Conservation (phyloP, 176 grass and related monocot species). For the Phragmites australis region DNA sequence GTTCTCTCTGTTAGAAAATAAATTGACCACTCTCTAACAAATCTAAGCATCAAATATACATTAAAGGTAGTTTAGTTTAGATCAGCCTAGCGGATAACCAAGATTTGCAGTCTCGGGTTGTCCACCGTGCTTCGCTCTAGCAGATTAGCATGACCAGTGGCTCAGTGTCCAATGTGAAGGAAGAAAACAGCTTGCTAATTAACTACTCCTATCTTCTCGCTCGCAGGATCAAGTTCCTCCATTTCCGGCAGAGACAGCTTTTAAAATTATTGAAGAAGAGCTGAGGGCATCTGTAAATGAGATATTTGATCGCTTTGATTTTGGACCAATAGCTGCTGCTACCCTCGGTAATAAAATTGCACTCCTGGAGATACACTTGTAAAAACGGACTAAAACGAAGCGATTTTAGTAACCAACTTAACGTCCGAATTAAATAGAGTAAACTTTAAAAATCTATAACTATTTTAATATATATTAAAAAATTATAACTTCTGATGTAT, state of each 20-base stretch:
- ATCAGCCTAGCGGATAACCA: background rate
- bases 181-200: slow-evolving; percentile 5
- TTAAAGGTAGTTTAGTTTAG: background rate
- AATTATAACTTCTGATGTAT: too few relatives aligned
- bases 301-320: slow-evolving; percentile 95
- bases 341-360: slow-evolving; percentile 76
- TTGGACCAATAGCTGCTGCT: slow-evolving; percentile 97
- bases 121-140: background rate
- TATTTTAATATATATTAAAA: too few relatives aligned
- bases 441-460: too few relatives aligned
- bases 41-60: slow-evolving; percentile 5
- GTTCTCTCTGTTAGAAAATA: slow-evolving; percentile 1
- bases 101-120: background rate
- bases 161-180: background rate
- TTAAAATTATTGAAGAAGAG: slow-evolving; percentile 94
- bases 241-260: slow-evolving; percentile 79
- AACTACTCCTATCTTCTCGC: slow-evolving; percentile 14
- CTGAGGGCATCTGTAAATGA: slow-evolving; percentile 64
- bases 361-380: slow-evolving; percentile 9
- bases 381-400: slow-evolving; percentile 7
- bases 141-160: background rate
- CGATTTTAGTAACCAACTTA: background rate
- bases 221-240: slow-evolving; percentile 95
- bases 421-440: too few relatives aligned
- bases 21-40: slow-evolving; percentile 2